Evolutionary conservation across 768 basidiomycete species (phyloP).

Genomic region (Mycena sanguinolenta): DNA sequence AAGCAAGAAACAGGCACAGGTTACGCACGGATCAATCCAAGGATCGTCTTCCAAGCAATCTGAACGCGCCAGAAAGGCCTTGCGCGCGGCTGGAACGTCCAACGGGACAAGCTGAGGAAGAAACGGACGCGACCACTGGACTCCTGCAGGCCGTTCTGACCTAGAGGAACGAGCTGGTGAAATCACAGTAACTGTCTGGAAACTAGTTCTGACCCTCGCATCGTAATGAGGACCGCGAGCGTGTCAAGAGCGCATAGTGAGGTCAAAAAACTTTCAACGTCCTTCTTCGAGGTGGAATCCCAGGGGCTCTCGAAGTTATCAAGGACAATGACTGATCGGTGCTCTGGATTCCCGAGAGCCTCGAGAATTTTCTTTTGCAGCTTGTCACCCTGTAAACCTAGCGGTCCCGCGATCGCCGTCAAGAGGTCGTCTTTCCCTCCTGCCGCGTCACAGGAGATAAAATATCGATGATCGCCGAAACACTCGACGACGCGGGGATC

Average conservation of each 20-base stretch:
- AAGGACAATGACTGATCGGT: slow-evolving; percentile 32
- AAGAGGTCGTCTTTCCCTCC: slow-evolving; percentile 36
- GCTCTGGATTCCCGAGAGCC: slow-evolving; percentile 18
- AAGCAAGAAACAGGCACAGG: not conserved
- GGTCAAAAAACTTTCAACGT: slow-evolving; percentile 37
- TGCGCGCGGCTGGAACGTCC: slow-evolving; percentile 34
- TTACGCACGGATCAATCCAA: slow-evolving; percentile 31
- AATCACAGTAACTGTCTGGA: no score
- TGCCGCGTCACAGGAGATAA: slow-evolving; percentile 37
- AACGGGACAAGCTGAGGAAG: slow-evolving; percentile 37
- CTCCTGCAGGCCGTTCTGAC: slow-evolving; percentile 38
- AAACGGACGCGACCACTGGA: slow-evolving; percentile 39
- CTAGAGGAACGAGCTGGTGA: no score
- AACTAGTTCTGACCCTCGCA: slow-evolving; percentile 43
- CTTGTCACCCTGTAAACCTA: slow-evolving; percentile 36
- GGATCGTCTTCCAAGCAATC: slow-evolving; percentile 38
- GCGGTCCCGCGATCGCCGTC: slow-evolving; percentile 31
- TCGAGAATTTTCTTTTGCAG: slow-evolving; percentile 36
- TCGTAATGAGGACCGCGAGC: slow-evolving; percentile 37
- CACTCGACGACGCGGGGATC: slow-evolving; percentile 32
- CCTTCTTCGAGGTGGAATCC: slow-evolving; percentile 36
- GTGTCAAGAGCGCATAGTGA: slow-evolving; percentile 29
- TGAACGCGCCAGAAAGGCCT: slow-evolving; percentile 37
- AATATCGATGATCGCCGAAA: slow-evolving; percentile 33
- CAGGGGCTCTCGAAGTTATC: slow-evolving; percentile 43